Evolutionary conservation across 768 basidiomycete species (phyloP).

Genomic region (Collybiopsis luxurians): DNA sequence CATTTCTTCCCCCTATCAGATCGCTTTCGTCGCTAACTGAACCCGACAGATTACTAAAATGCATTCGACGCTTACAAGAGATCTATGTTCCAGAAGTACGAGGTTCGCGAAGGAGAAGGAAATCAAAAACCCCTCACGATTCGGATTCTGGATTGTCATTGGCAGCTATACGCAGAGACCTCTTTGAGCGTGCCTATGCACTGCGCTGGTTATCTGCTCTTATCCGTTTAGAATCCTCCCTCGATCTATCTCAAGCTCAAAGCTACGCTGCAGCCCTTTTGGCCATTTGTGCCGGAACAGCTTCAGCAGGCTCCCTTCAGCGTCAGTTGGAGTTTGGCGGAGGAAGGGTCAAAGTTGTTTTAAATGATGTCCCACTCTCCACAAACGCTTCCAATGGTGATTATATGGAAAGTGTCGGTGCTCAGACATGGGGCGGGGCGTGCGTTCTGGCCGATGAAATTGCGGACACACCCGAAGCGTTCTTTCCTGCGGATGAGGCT

Average conservation of each 20-base stretch:
- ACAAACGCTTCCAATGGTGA: slow-evolving; percentile 15
- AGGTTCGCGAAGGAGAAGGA: slow-evolving; percentile 42
- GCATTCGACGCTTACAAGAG: slow-evolving; percentile 46
- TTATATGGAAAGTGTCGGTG: slow-evolving; percentile 73
- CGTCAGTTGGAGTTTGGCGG: slow-evolving; percentile 50
- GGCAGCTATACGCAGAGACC: slow-evolving; percentile 42
- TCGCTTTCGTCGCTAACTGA: slow-evolving; percentile 32
- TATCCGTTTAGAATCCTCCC: slow-evolving; percentile 24
- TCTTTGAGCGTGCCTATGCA: slow-evolving; percentile 67
- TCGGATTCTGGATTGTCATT: slow-evolving; percentile 2
- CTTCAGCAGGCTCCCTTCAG: slow-evolving; percentile 56
- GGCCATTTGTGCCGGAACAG: slow-evolving; percentile 62
- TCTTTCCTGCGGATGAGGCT: slow-evolving; percentile 26
- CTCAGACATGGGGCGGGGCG: slow-evolving; percentile 88
- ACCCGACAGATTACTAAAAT: slow-evolving; percentile 30
- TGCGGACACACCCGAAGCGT: slow-evolving; percentile 51
- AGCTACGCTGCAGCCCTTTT: slow-evolving; percentile 58
- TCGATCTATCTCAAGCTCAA: slow-evolving; percentile 37
- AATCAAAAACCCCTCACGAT: not conserved
- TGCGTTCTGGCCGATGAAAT: slow-evolving; percentile 79
- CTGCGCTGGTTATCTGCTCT: slow-evolving; percentile 76
- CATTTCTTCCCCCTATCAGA: slow-evolving; percentile 52
- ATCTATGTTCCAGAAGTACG: slow-evolving; percentile 65
- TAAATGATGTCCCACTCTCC: slow-evolving; percentile 58
- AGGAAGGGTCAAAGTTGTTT: slow-evolving; percentile 31